Base-by-base conservation (phyloP, 2,329 filamentous ascomycete genomes). In the Paracamarosporium sp. region DNA sequence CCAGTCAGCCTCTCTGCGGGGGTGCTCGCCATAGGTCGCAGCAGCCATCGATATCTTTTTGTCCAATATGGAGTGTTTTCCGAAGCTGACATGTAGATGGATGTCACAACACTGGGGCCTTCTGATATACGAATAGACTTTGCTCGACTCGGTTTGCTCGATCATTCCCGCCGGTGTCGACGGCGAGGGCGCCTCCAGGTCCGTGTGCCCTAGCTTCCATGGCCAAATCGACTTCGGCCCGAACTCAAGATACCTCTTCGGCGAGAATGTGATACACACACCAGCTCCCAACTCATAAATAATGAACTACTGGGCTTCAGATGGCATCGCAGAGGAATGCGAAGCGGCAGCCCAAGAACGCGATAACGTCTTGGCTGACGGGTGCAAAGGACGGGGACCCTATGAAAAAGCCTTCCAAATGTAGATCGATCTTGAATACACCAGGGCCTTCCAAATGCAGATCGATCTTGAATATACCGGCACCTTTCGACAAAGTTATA, bases 121-220 rank as follows among this genome's bases (percentile, higher is more conserved):
- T n/a, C n/a, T n/a, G n/a, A n/a, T n/a, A n/a, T n/a, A n/a, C n/a
- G n/a, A n/a, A n/a, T n/a, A n/a, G n/a, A n/a, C n/a, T n/a, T n/a
- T 99, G 35, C 91, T 99, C 73, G 95, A 99, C 75, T 91, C 95
- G 3, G 95, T 95, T 61, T 97, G 93, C 81, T 92, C 91, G 73
- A 90, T 88, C 67, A 93, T 91, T 38, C 93, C 95, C 79, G 95
- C 93, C 59, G 95, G 95, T 57, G 99, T 98, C 73, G 96, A 95
- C 12, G 95, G 96, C 73, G 96, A 99, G 85, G 95, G 99, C 80
- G 90, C 93, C 0, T 96, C 95, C 67, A 98, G 98, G 82, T 93
- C 92, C 28, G 88, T 98, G 56, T 85, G 96, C 57, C 93, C 94
- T 27, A 95, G 93, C 43, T 92, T 90, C 80, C 98, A 99, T 80